A percentile compares a stretch with the other conserved stretches of the same genome.
phyloP scores from a whole-genome alignment of 371 early-diverging fungal genomes.

The Thermomucor indicae-seudaticae region DNA sequence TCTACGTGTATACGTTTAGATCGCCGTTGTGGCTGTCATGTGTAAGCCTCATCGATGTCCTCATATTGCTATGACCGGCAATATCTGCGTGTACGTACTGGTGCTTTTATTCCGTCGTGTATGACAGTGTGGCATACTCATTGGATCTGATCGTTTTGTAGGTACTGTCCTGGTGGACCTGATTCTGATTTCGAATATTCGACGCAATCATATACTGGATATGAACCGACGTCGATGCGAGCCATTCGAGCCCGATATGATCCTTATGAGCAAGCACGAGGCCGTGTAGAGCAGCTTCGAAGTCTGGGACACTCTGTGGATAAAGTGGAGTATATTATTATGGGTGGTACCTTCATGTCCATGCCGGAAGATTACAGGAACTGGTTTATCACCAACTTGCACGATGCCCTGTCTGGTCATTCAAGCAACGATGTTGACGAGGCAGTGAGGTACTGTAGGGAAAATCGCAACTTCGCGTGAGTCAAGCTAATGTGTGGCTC shows the following conservation, averaged over 20 bases:
- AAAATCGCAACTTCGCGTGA: too few relatives aligned
- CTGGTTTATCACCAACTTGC: slow-evolving; percentile 97
- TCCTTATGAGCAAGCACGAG: slow-evolving; percentile 97
- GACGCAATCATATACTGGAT: slow-evolving; percentile 99
- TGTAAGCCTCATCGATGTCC: slow-evolving; percentile 99
- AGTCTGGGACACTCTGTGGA: slow-evolving; percentile 97
- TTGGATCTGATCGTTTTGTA: slow-evolving; percentile 10
- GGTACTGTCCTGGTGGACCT: slow-evolving; percentile 99
- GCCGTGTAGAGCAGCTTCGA: slow-evolving; percentile 95
- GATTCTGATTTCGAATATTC: slow-evolving; percentile 99
- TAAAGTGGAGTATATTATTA: slow-evolving; percentile 99
- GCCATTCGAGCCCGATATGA: slow-evolving; percentile 99
- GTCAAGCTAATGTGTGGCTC: too few relatives aligned
- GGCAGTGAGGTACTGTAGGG: slow-evolving; percentile 90
- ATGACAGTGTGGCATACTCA: background rate
- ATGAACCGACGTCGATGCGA: slow-evolving; percentile 99
- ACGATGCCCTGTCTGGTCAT: slow-evolving; percentile 97
- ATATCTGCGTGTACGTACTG: slow-evolving; percentile 93
- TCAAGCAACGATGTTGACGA: slow-evolving; percentile 93
- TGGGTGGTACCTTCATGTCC: slow-evolving; percentile 99
- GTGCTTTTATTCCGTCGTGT: background rate
- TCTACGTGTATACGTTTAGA: too few relatives aligned
- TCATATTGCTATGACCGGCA: slow-evolving; percentile 99
- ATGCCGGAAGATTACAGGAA: slow-evolving; percentile 94
- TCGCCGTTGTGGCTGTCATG: slow-evolving; percentile 99